Conservation (phyloP, 768 basidiomycete genomes). For the Xerocomellus dryophilus region DNA sequence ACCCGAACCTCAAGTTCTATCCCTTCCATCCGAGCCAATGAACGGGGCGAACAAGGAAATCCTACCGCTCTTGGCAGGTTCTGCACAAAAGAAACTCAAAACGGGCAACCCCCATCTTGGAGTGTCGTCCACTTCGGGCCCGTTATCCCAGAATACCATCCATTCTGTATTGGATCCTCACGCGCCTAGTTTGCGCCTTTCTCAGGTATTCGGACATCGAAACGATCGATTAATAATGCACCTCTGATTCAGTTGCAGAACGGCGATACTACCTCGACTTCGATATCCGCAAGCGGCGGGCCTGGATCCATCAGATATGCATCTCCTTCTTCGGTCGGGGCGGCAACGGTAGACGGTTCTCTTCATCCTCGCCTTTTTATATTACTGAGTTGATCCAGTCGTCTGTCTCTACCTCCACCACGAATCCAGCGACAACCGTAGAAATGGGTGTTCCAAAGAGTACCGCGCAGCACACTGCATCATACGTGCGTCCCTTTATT, state of each 20-base stretch:
- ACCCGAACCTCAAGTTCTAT: background rate
- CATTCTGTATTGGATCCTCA: constrained; percentile 13
- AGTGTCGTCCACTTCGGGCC: background rate
- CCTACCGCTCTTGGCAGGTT: background rate
- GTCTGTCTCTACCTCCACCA: background rate
- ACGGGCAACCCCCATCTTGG: constrained; percentile 4
- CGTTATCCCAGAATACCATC: constrained; percentile 1
- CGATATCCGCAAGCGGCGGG: constrained; percentile 6
- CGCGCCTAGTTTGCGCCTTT: background rate
- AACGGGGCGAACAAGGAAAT: constrained; percentile 6
- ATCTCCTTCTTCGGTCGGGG: constrained; percentile 5
- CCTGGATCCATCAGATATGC: constrained; percentile 7
- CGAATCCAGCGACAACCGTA: background rate
- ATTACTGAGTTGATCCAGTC: constrained; percentile 14
- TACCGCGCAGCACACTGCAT: background rate
- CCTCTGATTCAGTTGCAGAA: constrained; percentile 19
- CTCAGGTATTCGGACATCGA: constrained; percentile 14
- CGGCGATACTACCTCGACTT: constrained; percentile 9
- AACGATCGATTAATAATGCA: background rate
- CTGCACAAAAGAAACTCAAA: constrained; percentile 14
- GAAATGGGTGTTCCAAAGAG: constrained; percentile 20
- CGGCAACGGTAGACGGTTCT: constrained; percentile 17
- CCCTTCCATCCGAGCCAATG: constrained; percentile 9
- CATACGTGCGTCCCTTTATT: constrained; percentile 10
- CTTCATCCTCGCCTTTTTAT: constrained; percentile 2